Conservation (phyloP, 495 filamentous ascomycete genomes). For the Neurospora africana region DNA sequence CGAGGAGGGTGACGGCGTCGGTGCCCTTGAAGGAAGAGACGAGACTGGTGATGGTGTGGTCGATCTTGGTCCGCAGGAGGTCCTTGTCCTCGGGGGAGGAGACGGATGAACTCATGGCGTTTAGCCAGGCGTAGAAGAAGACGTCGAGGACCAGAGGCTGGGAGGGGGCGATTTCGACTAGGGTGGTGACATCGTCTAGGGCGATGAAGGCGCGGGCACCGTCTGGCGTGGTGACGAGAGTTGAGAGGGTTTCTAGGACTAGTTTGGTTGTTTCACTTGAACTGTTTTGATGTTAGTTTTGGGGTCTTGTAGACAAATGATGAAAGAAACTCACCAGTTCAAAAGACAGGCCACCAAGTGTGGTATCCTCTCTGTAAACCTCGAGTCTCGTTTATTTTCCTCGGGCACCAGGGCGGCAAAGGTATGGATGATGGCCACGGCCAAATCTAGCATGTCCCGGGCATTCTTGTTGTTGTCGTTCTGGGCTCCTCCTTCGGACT, state of each 20-base stretch:
- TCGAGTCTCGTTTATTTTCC: slow-evolving; percentile 27
- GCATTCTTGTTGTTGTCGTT: slow-evolving; percentile 20
- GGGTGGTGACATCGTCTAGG: slow-evolving; percentile 35
- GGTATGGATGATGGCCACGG: slow-evolving; percentile 48
- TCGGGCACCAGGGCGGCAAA: slow-evolving; percentile 44
- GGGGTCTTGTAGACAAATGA: not conserved
- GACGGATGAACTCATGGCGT: slow-evolving; percentile 10
- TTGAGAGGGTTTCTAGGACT: slow-evolving; percentile 44
- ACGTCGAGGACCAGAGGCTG: slow-evolving; percentile 40
- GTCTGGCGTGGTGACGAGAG: slow-evolving; percentile 33
- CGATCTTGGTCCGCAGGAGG: slow-evolving; percentile 28
- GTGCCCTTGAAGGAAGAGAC: slow-evolving; percentile 39
- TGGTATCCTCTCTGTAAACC: slow-evolving; percentile 38
- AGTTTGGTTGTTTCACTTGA: slow-evolving; percentile 38
- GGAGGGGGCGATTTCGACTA: slow-evolving; percentile 43
- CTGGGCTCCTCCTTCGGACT: not conserved
- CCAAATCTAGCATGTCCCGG: slow-evolving; percentile 50
- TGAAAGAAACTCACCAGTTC: slow-evolving; percentile 32
- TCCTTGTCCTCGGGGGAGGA: slow-evolving; percentile 12
- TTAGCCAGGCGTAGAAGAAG: slow-evolving; percentile 43
- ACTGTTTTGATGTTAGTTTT: slow-evolving; percentile 25
- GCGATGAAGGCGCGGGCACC: slow-evolving; percentile 37
- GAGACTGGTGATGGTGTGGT: slow-evolving; percentile 32
- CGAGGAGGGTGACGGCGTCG: slow-evolving; percentile 39
- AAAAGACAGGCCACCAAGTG: slow-evolving; percentile 38